A percentile compares a stretch with the other conserved stretches of the same genome.
Conservation (phyloP, 371 early-diverging fungal genomes). For the Circinella minor region DNA sequence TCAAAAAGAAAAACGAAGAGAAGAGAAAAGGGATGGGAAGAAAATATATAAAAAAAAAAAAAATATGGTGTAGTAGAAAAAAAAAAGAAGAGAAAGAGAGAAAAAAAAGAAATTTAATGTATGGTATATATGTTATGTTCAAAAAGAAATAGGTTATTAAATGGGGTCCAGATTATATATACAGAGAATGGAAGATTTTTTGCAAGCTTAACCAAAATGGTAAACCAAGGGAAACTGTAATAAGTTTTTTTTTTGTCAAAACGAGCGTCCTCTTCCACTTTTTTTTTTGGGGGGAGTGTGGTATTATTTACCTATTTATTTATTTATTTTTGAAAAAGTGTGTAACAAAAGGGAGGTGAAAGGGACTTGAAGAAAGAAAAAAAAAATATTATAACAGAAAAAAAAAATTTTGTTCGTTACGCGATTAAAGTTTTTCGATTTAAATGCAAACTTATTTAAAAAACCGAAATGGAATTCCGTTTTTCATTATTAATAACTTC, state of each 20-base stretch:
- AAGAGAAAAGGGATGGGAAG: neutral
- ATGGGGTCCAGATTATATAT: no score
- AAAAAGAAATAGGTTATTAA: neutral
- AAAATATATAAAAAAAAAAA: constrained; percentile 13
- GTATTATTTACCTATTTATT: neutral
- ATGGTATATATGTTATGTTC: no score
- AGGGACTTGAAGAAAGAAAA: no score
- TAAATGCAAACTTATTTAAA: no score
- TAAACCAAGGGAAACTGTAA: constrained; percentile 12
- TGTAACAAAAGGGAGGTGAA: no score
- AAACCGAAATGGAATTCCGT: no score
- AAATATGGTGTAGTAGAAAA: neutral
- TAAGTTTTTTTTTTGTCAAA: neutral
- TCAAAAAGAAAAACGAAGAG: no score
- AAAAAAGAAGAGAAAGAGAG: constrained; percentile 19
- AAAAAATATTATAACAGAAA: constrained; percentile 12
- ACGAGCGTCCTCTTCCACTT: neutral
- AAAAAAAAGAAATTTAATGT: constrained; percentile 10
- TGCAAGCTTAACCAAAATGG: constrained; percentile 20
- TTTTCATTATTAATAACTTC: no score
- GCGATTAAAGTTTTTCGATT: constrained; percentile 31
- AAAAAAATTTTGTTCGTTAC: constrained; percentile 17
- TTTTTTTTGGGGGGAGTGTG: constrained; percentile 2
- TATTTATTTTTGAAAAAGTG: no score
- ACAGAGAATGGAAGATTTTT: neutral